These are phyloP conservation scores for Arthrobotrys megalospora DNA, from an alignment of 2,329 filamentous ascomycete species.

Conservation along the genomic window DNA sequence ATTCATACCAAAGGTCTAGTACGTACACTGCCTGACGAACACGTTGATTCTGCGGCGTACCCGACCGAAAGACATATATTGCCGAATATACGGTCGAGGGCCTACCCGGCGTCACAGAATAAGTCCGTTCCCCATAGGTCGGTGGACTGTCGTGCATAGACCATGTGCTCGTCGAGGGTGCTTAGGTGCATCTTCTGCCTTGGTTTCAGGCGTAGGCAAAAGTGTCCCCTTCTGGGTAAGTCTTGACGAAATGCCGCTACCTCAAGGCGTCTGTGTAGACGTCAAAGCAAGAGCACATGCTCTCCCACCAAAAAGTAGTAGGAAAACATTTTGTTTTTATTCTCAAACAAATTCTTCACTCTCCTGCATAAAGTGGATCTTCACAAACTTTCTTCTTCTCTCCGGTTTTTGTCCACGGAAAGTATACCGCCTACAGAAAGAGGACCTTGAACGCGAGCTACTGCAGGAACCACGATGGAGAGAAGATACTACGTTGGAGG, in stretches of 20 bases:
- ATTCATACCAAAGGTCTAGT: constrained; percentile 22
- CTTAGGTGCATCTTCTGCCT: constrained; percentile 51
- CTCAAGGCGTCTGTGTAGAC: constrained; percentile 58
- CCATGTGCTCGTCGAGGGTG: constrained; percentile 34
- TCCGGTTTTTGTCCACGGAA: constrained; percentile 36
- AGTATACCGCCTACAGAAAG: constrained; percentile 28
- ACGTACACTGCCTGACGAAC: constrained; percentile 44
- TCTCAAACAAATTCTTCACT: constrained; percentile 46
- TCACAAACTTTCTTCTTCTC: constrained; percentile 27
- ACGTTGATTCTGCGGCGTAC: constrained; percentile 55
- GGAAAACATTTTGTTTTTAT: constrained; percentile 8
- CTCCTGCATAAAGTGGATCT: constrained; percentile 59
- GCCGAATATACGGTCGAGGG: constrained; percentile 31
- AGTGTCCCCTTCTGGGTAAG: constrained; percentile 51
- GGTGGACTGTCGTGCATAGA: constrained; percentile 44
- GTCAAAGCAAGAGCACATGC: constrained; percentile 50
- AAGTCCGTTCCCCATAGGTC: constrained; percentile 59
- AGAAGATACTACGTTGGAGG: constrained; percentile 33
- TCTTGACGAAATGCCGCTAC: constrained; percentile 59
- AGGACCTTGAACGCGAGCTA: constrained; percentile 41
- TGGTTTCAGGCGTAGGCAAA: constrained; percentile 56
- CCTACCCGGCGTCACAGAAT: constrained; percentile 43
- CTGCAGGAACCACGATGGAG: constrained; percentile 50
- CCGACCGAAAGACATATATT: constrained; percentile 48
- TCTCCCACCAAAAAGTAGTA: constrained; percentile 30